phyloP scores from a whole-genome alignment of 352 stramenopile species.

The Pythium plurisporium region DNA sequence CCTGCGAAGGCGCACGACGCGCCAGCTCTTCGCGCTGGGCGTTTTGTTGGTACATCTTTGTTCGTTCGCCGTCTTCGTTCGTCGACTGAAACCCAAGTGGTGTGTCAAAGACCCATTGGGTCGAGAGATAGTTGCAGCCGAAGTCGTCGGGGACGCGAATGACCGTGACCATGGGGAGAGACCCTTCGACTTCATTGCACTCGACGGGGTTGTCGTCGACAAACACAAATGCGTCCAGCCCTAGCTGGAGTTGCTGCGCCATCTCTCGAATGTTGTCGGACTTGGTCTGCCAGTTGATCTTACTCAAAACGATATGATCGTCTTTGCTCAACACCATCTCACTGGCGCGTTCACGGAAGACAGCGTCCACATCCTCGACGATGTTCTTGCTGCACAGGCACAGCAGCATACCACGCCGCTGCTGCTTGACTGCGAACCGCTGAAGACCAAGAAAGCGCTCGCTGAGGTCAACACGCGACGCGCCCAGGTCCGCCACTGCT shows the following conservation, averaged over 20 bases:
- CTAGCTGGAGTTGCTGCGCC: constrained; percentile 46
- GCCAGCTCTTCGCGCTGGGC: constrained; percentile 31
- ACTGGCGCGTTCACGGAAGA: constrained; percentile 34
- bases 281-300: constrained; percentile 61
- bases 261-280: constrained; percentile 54
- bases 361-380: constrained; percentile 37
- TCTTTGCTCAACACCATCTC: constrained; percentile 52
- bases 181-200: constrained; percentile 50
- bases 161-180: constrained; percentile 45
- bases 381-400: constrained; percentile 74
- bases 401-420: constrained; percentile 47
- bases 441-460: constrained; percentile 48
- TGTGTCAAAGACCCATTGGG: constrained; percentile 54
- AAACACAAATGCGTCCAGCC: constrained; percentile 64
- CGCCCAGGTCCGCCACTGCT: constrained; percentile 53
- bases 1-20: constrained; percentile 30
- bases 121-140: constrained; percentile 26
- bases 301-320: constrained; percentile 41
- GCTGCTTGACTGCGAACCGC: constrained; percentile 46
- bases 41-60: constrained; percentile 58
- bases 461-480: constrained; percentile 31
- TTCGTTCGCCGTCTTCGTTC: constrained; percentile 44
- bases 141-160: constrained; percentile 44
- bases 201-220: constrained; percentile 72
- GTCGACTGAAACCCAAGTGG: constrained; percentile 13